Conservation (phyloP, 2,329 filamentous ascomycete species). For the Tothia fuscella region DNA sequence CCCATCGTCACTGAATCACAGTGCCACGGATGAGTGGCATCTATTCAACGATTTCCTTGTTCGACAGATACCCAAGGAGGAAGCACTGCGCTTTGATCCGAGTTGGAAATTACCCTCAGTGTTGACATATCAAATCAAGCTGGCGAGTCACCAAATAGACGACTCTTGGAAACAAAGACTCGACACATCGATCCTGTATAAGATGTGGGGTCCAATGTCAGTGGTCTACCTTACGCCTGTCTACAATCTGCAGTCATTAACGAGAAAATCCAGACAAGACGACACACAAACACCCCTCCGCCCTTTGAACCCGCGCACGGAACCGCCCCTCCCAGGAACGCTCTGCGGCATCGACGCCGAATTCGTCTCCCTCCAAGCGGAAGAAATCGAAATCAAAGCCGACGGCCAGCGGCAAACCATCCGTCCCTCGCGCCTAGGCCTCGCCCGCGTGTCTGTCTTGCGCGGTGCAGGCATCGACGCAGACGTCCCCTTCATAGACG, state of each 20-base stretch:
- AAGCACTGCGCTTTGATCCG: conserved; percentile 80
- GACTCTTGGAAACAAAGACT: conserved; percentile 74
- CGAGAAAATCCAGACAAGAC: conserved; percentile 16
- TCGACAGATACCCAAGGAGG: conserved; percentile 62
- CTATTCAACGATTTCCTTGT: conserved; percentile 97
- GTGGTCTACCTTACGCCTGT: conserved; percentile 9
- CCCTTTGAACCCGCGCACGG: conserved; percentile 43
- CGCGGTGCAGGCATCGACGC: conserved; percentile 67
- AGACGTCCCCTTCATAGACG: conserved; percentile 84
- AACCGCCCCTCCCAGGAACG: conserved; percentile 58
- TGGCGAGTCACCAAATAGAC: conserved; percentile 70
- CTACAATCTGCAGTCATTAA: not conserved
- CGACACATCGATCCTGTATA: conserved; percentile 74
- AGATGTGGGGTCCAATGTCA: conserved; percentile 43
- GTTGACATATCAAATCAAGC: conserved; percentile 72
- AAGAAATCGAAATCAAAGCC: conserved; percentile 92
- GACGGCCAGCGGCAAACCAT: conserved; percentile 89
- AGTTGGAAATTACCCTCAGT: conserved; percentile 90
- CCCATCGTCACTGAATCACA: conserved; percentile 49
- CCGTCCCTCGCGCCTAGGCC: conserved; percentile 75
- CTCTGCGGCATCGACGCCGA: conserved; percentile 90
- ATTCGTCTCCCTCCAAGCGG: conserved; percentile 84
- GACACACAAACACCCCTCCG: conserved; percentile 38
- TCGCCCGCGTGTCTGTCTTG: conserved; percentile 87
- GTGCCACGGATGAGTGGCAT: conserved; percentile 68